Conservation (phyloP, 306 rosid species). For the Carpinus fangiana region DNA sequence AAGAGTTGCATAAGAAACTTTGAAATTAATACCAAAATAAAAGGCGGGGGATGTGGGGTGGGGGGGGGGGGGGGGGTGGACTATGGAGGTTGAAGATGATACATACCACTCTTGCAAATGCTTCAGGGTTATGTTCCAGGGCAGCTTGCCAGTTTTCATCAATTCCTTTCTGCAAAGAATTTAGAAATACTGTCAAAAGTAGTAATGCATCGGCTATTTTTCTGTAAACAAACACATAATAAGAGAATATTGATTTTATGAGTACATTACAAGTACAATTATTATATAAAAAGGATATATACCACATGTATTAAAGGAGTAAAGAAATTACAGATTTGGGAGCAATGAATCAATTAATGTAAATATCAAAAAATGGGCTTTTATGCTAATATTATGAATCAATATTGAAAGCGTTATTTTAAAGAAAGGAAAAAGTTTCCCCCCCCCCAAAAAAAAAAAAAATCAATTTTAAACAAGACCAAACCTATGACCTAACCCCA, state of each 20-base stretch:
- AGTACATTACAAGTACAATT: not conserved
- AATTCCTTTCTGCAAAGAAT: constrained; percentile 77
- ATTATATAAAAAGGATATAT: not conserved
- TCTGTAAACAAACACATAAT: not conserved
- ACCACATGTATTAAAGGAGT: not conserved
- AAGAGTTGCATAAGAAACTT: constrained; percentile 27
- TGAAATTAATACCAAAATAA: not conserved
- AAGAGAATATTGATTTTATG: not conserved
- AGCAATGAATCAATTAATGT: not conserved
- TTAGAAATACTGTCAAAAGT: constrained; percentile 15
- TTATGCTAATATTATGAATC: not conserved
- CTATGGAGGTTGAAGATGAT: constrained; percentile 19
- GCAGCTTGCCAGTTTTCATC: constrained; percentile 99
- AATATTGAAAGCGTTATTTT: not conserved
- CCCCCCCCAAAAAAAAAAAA: not conserved
- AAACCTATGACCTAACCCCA: not conserved
- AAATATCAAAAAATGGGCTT: not conserved
- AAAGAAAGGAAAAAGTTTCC: too few relatives aligned
- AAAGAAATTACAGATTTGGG: not conserved
- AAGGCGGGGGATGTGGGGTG: not conserved
- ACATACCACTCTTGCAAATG: constrained; percentile 96
- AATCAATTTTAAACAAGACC: not conserved
- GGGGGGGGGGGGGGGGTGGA: not conserved
- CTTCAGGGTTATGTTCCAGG: constrained; percentile 92
- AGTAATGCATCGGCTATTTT: not conserved